These are phyloP conservation scores for Inga oerstediana DNA, from an alignment of 306 rosid species.

Conservation along the genomic window DNA sequence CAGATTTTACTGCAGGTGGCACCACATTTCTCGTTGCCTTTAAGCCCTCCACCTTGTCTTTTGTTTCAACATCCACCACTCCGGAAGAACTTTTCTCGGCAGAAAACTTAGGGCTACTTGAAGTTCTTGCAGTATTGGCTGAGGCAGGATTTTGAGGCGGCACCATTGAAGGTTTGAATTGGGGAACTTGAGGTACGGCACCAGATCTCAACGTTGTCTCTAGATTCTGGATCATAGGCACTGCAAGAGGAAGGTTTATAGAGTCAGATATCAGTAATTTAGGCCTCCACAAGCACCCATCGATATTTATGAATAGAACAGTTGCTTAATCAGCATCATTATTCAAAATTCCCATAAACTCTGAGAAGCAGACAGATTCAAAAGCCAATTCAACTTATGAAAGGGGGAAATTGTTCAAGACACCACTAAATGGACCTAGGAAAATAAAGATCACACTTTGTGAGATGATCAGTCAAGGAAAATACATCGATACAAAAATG, in stretches of 20 bases:
- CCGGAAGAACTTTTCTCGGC: not conserved
- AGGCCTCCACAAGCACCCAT: not conserved
- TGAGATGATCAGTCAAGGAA: not conserved
- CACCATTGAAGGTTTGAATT: slow-evolving; percentile 53
- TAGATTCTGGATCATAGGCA: slow-evolving; percentile 94
- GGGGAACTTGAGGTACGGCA: slow-evolving; percentile 84
- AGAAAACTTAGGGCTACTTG: slow-evolving; percentile 25
- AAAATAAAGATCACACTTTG: not conserved
- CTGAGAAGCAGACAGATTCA: not conserved
- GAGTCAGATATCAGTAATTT: not conserved
- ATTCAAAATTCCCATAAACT: not conserved
- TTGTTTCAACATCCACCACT: slow-evolving; percentile 14
- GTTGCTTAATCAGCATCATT: not conserved
- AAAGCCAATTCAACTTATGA: not conserved
- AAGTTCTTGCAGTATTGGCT: slow-evolving; percentile 14
- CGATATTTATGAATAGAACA: not conserved
- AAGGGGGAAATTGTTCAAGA: not conserved
- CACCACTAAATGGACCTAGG: not conserved
- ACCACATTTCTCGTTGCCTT: slow-evolving; percentile 24
- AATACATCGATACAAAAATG: not conserved
- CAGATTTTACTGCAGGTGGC: slow-evolving; percentile 34
- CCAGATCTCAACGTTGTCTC: slow-evolving; percentile 80
- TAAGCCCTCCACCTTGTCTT: slow-evolving; percentile 28
- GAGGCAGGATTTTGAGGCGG: slow-evolving; percentile 22
- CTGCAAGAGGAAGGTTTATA: slow-evolving; percentile 44